Evolutionary conservation across 192 early-diverging fungal genomes (phyloP).

Genomic region (Coemansia erecta): DNA sequence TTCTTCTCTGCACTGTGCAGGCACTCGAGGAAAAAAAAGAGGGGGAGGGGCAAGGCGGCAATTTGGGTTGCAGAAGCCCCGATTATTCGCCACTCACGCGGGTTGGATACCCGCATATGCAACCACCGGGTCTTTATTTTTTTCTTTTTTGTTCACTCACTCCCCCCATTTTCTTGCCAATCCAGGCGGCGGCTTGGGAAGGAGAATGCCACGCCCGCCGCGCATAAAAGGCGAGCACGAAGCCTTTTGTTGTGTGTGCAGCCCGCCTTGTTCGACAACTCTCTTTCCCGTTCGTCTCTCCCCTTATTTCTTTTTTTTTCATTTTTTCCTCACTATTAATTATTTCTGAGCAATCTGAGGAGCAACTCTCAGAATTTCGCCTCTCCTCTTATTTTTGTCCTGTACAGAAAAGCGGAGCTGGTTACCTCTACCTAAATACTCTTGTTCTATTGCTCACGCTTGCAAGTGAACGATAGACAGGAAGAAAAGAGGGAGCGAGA

Average conservation of each 20-base stretch:
- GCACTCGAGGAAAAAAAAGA: too few species aligned
- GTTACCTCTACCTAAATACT: not conserved
- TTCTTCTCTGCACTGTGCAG: not conserved
- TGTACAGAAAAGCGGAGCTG: too few species aligned
- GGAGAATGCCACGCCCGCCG: conserved; percentile 14
- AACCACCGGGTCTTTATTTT: not conserved
- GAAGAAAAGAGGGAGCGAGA: too few species aligned
- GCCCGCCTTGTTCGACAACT: conserved; percentile 13
- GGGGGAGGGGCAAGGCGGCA: not conserved
- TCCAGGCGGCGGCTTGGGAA: conserved; percentile 11
- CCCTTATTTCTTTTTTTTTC: not conserved
- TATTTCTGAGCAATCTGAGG: conserved; percentile 1
- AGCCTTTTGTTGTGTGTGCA: conserved; percentile 12
- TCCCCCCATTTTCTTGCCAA: not conserved
- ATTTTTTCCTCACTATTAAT: conserved; percentile 4
- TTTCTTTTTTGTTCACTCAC: not conserved
- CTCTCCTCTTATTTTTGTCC: not conserved
- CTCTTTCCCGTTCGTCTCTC: conserved; percentile 5
- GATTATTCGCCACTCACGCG: conserved; percentile 4
- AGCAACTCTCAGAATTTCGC: not conserved
- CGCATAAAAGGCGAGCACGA: conserved; percentile 18
- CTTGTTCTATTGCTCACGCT: too few species aligned
- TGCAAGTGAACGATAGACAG: too few species aligned
- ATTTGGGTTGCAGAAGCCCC: not conserved
- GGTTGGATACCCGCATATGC: conserved; percentile 8